Evolutionary conservation across 2,329 filamentous ascomycete species (phyloP), one percentile per base, ranked within the genome.

Genomic region (Trichoderma koningiopsis): DNA sequence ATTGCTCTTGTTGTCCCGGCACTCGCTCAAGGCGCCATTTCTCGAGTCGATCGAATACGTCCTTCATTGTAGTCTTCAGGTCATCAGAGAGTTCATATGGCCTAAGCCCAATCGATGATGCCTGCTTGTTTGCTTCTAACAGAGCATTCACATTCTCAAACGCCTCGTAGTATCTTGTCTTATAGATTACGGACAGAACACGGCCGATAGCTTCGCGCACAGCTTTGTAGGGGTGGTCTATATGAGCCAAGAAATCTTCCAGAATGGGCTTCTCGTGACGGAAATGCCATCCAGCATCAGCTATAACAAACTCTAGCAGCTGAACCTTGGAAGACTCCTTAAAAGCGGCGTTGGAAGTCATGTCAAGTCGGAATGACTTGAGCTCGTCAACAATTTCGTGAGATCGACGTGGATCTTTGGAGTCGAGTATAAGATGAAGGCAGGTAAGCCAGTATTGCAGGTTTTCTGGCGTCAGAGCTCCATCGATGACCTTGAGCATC

Each of bases 311-410:
- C 74, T 97, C 93, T 22, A 99, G 84, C 35, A 99, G 83, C 73
- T 96, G 91, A 19, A 99, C 93, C 82, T 98, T 97, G 33, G 95
- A 96, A 68, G 95, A 97, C 79, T 99, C 96, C 79, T 99, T 99
- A 86, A 99, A 99, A 0, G 96, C 96, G 4, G 96, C 96, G 77
- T 98, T 97, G 0, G 95, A 97, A 6, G 88, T 85, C 91, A 98
- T 95, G 77, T 99, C 96, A 11, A 99, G 85, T 35, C 93, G 88
- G 87, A 98, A 98, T 66, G 90, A 88, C 58, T 91, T 88, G 24
- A 99, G 84, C 79, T 89, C 91, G 72, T 96, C 91, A 43, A 97
- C 88, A 72, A 99, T 86, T 72, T 97, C 95, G 84, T 92, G 94
- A 3, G 90, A 90, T 72, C 95, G 89, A 56, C 96, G 89, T 14